These are phyloP conservation scores for Harringtonia lauricola DNA, from an alignment of 2,329 filamentous ascomycete genomes.

Conservation along the genomic window DNA sequence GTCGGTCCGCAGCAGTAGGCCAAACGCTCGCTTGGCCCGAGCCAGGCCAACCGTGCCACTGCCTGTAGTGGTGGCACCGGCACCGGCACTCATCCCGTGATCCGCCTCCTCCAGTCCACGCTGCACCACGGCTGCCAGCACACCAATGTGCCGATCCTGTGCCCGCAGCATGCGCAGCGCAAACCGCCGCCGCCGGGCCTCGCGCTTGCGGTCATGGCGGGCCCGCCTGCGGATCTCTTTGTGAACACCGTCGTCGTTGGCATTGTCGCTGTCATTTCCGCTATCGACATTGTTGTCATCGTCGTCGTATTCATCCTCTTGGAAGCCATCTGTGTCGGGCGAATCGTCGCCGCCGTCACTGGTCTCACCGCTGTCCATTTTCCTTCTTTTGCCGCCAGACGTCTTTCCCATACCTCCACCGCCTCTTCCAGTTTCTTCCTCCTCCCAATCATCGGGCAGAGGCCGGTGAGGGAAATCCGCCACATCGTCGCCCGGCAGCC, in stretches of 20 bases:
- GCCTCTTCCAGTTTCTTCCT: neutral
- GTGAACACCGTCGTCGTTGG: neutral
- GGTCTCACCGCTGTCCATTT: slow-evolving; percentile 5
- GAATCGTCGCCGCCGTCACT: slow-evolving; percentile 12
- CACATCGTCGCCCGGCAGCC: slow-evolving; percentile 24
- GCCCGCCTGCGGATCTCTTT: neutral
- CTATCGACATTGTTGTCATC: neutral
- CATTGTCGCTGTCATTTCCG: neutral
- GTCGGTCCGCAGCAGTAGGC: slow-evolving; percentile 50
- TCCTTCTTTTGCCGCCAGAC: slow-evolving; percentile 7
- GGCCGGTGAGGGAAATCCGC: slow-evolving; percentile 41
- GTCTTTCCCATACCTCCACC: too few species aligned
- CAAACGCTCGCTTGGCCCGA: slow-evolving; percentile 65
- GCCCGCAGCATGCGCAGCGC: slow-evolving; percentile 13
- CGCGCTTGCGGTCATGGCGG: neutral
- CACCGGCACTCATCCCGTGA: slow-evolving; percentile 4
- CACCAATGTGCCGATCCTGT: slow-evolving; percentile 44
- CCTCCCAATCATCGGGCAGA: slow-evolving; percentile 14
- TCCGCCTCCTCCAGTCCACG: slow-evolving; percentile 47
- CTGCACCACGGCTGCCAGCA: slow-evolving; percentile 60
- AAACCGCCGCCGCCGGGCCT: slow-evolving; percentile 21
- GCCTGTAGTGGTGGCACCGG: neutral
- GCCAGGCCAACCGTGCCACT: slow-evolving; percentile 38
- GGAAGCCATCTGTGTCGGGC: too few species aligned
- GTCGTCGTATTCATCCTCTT: neutral